Evolutionary conservation across 257 asterid genomes (phyloP), one percentile per base, ranked within the genome.

Genomic region (Gentiana dahurica): DNA sequence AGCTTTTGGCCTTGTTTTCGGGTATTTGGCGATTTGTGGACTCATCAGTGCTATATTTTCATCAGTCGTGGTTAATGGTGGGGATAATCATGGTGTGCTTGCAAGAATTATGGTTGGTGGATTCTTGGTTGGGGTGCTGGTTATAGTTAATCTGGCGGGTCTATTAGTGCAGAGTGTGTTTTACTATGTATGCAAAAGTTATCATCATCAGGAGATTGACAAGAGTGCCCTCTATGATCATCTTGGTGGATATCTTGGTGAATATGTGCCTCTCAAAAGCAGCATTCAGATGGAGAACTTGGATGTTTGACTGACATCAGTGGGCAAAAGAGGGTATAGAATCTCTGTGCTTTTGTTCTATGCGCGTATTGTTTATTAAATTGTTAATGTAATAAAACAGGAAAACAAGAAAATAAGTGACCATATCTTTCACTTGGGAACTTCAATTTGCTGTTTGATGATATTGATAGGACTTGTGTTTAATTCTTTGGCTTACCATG

Each of bases 241-340:
- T 79, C 91, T 91, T 15, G 98, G 98, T 39, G 96, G 95, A 51
- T 90, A 89, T 70, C 97, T 83, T 49, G 97, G 97, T 62, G 97
- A 89, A 55, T 89, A 87, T 61, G 97, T 89, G 78, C 97, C 95
- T 60, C 84, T 91, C 50, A 85, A 91, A 77, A 87, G 98, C 78
- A 85, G 92, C 80, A 71, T 87, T 68, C 98, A 90, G 82, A 81
- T 87, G 96, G 98, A 90, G 66, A 78, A 76, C 72, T 57, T 90
- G 75, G 98, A 90, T 54, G 87, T 58, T 12, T 83, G 79, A 80
- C 33, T 6, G 41, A 38, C 35, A 38, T 46, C 63, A 45, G 59
- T 24, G 12, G 58, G 62, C 58, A 54, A 51, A 44, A 51, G 60
- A 43, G 60, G 57, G 57, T 58, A 60, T 34, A 12, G 10, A 33